These are phyloP conservation scores for Arabis hirsuta DNA, from an alignment of 345 rosid species.

Conservation along the genomic window DNA sequence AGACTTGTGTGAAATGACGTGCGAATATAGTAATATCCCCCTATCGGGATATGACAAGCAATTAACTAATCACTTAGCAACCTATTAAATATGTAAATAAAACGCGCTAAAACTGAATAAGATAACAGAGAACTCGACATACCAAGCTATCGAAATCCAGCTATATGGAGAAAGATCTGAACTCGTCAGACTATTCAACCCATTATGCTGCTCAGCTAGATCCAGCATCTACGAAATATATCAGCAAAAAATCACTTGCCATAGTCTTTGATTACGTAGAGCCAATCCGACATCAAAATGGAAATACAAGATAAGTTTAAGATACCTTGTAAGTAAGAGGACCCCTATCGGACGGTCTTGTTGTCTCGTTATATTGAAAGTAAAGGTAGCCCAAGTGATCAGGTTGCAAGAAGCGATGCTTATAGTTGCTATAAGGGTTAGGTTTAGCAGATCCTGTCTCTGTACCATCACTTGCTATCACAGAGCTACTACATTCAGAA, in stretches of 20 bases:
- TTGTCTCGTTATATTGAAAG: conserved; percentile 17
- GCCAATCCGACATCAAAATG: conserved; percentile 11
- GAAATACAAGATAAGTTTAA: not conserved
- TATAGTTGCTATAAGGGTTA: not conserved
- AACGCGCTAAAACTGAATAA: conserved; percentile 17
- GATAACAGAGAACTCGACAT: not conserved
- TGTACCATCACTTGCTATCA: not conserved
- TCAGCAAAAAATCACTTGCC: not conserved
- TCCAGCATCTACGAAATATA: conserved; percentile 11
- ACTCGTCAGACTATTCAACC: conserved; percentile 22
- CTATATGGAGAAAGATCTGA: conserved; percentile 31
- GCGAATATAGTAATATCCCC: not conserved
- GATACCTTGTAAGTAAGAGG: conserved; percentile 5
- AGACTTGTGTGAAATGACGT: not conserved
- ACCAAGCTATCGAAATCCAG: conserved; percentile 40
- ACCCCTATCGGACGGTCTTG: not conserved
- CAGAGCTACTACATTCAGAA: conserved; percentile 31
- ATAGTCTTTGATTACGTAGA: not conserved
- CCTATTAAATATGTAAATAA: not conserved
- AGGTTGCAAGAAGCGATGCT: not conserved
- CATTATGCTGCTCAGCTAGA: conserved; percentile 22
- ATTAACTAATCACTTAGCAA: not conserved
- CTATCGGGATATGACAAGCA: not conserved
- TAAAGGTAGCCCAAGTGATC: conserved; percentile 19
- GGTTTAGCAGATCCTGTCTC: not conserved